Evolutionary conservation across 352 stramenopile genomes (phyloP), one percentile per base, ranked within the genome.

Genomic region (Globisporangium paroecandrum): DNA sequence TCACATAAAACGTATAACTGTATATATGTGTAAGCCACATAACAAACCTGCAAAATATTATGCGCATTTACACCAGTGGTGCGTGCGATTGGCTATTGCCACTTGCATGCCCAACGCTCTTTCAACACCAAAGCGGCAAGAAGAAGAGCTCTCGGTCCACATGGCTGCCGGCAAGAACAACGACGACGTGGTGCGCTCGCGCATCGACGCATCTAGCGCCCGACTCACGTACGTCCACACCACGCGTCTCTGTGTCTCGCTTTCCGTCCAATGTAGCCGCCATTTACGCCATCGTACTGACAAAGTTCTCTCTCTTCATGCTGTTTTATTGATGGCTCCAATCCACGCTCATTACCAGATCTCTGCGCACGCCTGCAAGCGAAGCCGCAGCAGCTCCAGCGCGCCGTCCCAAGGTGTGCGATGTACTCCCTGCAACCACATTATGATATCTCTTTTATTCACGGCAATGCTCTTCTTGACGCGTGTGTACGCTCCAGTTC

Each of bases 191-290:
- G 78, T 87, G 74, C 81, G 78, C 55, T 83, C 82, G 65, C 83
- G 81, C 63, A 85, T 93, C 27, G 81, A 90, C 71, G 81, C 82
- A 13, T 91, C 85, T 53, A 85, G 83, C 71, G 74, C 75, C 12
- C 77, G 85, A 29, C 81, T 93, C 57, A 82, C 83, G 85, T 93
- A 75, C 51, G 82, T 74, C 12, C 12, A 12, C 20, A 25, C 4
- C 8, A 7, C 9, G 3, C 5, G 20, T 22, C 29, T 59, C 1
- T 58, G 15, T 41, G 15, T 3, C 15, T 41, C 27, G 15, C 12
- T 41, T 7, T 38, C 32, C 22, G 6, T 9, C 7, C 36, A 7
- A 6, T 20, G 12, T 47, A 18, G 10, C 12, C 13, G 38, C 12
- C 38, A 15, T 15, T 20, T 47, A 18, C 12, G 4, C 13, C 38